phyloP scores from a whole-genome alignment of 2,329 filamentous ascomycete genomes.

The Fusarium udum region DNA sequence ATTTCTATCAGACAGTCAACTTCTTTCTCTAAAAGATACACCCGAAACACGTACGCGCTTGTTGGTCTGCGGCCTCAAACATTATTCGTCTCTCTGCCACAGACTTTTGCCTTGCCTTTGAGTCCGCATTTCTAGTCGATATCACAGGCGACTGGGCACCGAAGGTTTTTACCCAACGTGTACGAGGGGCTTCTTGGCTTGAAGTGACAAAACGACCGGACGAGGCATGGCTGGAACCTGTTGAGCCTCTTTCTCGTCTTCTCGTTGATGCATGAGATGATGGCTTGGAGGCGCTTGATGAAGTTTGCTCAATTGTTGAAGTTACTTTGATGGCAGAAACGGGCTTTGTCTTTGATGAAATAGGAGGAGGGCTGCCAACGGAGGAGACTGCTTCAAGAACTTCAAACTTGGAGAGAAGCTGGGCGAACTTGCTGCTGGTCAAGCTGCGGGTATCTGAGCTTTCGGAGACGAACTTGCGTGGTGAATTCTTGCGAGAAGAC shows the following conservation, averaged over 20 bases:
- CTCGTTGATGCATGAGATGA: not conserved
- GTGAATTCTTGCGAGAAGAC: slow-evolving; percentile 2
- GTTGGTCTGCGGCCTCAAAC: slow-evolving; percentile 24
- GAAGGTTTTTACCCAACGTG: slow-evolving; percentile 25
- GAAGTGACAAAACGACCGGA: not conserved
- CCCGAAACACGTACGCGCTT: not conserved
- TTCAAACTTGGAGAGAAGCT: slow-evolving; percentile 51
- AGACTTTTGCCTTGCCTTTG: slow-evolving; percentile 31
- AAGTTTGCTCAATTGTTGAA: not conserved
- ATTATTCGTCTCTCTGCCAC: slow-evolving; percentile 40
- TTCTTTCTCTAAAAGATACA: not conserved
- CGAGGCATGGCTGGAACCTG: slow-evolving; percentile 8
- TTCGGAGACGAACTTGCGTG: slow-evolving; percentile 15
- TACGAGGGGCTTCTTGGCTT: not conserved
- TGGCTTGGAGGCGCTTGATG: not conserved
- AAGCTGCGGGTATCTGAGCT: slow-evolving; percentile 3
- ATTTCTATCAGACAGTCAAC: not conserved
- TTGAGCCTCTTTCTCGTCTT: not conserved
- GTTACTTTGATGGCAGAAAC: not conserved
- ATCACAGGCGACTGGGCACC: not conserved
- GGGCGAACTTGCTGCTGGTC: slow-evolving; percentile 38
- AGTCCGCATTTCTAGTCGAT: not conserved
- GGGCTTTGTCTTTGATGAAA: not conserved
- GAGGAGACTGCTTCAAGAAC: slow-evolving; percentile 38
- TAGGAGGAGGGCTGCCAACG: not conserved